Base-by-base conservation (phyloP, 352 stramenopile genomes). In the Detonula confervacea region DNA sequence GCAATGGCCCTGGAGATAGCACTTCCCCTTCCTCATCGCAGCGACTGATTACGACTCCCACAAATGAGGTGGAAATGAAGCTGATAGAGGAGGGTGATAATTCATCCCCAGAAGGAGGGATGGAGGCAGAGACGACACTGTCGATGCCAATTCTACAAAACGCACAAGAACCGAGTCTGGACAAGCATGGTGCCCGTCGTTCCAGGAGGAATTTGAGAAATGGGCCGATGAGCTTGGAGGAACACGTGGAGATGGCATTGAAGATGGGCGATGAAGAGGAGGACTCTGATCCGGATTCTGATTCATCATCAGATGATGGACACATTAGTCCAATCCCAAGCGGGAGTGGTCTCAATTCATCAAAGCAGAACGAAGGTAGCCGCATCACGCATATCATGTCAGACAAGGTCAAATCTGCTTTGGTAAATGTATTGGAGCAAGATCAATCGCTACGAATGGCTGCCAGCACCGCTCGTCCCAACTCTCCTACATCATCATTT, bases 31-130 rank as follows among this genome's bases (percentile, higher is more conserved):
- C 55, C 14, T 47, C 55, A 29, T 25, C 55, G 1, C 42, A 69
- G 24, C 49, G 25, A 12, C 42, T 77, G 30, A 69, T 69, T 29
- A 16, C 44, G 29, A 54, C 46, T 11, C 47, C 68, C 2, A 54
- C 29, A 18, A 70, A 70, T 44, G 57, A 64, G 16, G 56, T 65
- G 16, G 68, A 64, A 54, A 16, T 69, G 18, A 59, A 39, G 29
- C 27, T 77, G 20, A 30, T 30, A 35, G 68, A 64, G 14, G 27
- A 70, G 18, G 46, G 37, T 8, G 30, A 6, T 11, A 33, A 52
- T 25, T n/a, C n/a, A n/a, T n/a, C n/a, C n/a, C n/a, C n/a, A n/a
- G n/a, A n/a, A n/a, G n/a, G n/a, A n/a, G n/a, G n/a, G n/a, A n/a
- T 61, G 30, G 9, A 11, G 37, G 35, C 0, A 61, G 7, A 16